Percentiles rank a stretch among this genome's conserved stretches.
Conservation (phyloP, 495 filamentous ascomycete species). For the Letharia lupina region DNA sequence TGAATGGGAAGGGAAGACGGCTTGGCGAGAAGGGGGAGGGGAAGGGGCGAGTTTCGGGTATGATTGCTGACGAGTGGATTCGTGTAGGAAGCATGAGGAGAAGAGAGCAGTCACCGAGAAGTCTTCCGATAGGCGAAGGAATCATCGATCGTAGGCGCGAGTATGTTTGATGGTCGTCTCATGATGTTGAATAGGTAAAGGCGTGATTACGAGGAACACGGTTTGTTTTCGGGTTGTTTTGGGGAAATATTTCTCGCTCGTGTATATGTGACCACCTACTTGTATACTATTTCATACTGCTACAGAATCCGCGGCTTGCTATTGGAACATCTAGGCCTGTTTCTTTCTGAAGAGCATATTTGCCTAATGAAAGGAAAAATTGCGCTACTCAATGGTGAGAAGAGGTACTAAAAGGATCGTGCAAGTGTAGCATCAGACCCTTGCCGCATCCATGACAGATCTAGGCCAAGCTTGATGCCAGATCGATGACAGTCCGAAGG, state of each 20-base stretch:
- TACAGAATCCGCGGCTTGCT: no score
- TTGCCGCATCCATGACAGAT: no score
- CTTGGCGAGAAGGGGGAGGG: background rate
- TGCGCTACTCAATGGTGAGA: no score
- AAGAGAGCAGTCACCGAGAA: background rate
- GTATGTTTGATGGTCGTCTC: background rate
- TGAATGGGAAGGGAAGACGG: background rate
- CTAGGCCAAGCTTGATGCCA: no score
- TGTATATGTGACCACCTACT: background rate
- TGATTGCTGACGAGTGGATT: background rate
- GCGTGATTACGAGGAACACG: background rate
- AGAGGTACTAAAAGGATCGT: no score
- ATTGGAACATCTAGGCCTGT: no score
- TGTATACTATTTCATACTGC: background rate
- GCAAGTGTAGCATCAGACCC: no score
- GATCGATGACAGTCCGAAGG: no score
- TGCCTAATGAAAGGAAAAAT: no score
- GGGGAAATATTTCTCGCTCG: background rate
- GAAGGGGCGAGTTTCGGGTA: background rate
- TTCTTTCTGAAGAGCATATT: no score
- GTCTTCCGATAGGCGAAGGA: slow-evolving; percentile 1
- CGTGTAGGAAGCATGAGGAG: slow-evolving; percentile 6
- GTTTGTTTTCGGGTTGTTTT: background rate
- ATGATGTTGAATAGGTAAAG: background rate
- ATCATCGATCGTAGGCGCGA: background rate